Base-by-base conservation (phyloP, 2,329 filamentous ascomycete species). In the Penicillium italicum region DNA sequence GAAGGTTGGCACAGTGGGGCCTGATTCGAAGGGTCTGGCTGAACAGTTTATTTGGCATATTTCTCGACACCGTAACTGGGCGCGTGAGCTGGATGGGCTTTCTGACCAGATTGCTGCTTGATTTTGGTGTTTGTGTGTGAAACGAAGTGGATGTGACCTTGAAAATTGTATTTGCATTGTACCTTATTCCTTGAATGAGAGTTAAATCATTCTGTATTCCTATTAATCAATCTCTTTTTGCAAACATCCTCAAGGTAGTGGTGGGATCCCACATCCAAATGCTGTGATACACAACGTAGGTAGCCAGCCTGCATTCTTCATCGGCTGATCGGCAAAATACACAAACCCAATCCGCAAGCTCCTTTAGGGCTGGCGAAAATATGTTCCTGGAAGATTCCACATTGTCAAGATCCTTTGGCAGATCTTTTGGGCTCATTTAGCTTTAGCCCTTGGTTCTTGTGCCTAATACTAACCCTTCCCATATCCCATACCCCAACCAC, bases 21-120 rank as follows among this genome's bases (percentile, higher is more conserved):
- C 87, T 74, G 84, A 83, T 18, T 83, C 84, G 0, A 84, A 81
- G 67, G 82, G 83, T 31, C 89, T 94, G 68, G 64, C 90, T 49
- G 85, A 87, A 64, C 82, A 84, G 62, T 91, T 90, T 74, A 82
- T 86, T 34, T 87, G 79, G 67, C 80, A 84, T 16, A 85, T 93
- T 50, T 84, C 86, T 33, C 82, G 84, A 73, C 90, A 94, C 66
- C 82, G 85, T 61, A 89, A 88, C 70, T 94, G 85, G 77, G 78
- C 85, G 50, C 78, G 90, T n/a, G 90, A 94, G 78, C 56, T 88
- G 69, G 85, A 89, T 64, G 90, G 90, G 0, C 70, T 92, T 64
- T 82, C 75, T 50, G 73, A 77, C 5, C 81, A 85, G 79, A 81
- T 92, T 55, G 88, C 89, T 2, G 91, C 87, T 64, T 91, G 82